Percentiles rank a stretch among this genome's conserved stretches.
phyloP scores from a whole-genome alignment of 1,139 yeast species.

The Saccharomycopsis hybrid region DNA sequence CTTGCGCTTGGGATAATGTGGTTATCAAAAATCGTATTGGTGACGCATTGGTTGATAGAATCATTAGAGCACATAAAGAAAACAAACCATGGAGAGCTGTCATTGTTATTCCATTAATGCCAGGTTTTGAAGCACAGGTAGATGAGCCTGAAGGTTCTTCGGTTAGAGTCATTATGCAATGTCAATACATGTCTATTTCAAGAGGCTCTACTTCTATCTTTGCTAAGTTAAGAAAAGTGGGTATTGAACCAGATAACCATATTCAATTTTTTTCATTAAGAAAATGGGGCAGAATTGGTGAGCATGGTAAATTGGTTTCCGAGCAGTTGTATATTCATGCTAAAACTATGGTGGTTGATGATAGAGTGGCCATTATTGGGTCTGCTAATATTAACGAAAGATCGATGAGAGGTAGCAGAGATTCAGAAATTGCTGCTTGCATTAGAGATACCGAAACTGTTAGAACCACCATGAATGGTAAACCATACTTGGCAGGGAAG shows the following conservation, averaged over 20 bases:
- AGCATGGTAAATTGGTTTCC: conserved; percentile 64
- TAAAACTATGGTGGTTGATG: conserved; percentile 89
- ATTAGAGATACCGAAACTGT: conserved; percentile 78
- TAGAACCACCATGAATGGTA: conserved; percentile 73
- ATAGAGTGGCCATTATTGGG: conserved; percentile 86
- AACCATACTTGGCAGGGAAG: conserved; percentile 71
- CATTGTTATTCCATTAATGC: conserved; percentile 90
- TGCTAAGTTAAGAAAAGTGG: conserved; percentile 69
- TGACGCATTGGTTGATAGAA: conserved; percentile 92
- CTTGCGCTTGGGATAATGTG: conserved; percentile 81
- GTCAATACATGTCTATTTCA: conserved; percentile 90
- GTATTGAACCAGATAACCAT: conserved; percentile 87
- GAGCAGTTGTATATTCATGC: conserved; percentile 95
- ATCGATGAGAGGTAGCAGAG: conserved; percentile 89
- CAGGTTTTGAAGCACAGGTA: conserved; percentile 93
- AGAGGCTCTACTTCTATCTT: conserved; percentile 88
- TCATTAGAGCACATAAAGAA: conserved; percentile 76
- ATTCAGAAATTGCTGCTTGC: conserved; percentile 88
- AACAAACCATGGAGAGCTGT: conserved; percentile 84
- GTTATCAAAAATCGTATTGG: conserved; percentile 87
- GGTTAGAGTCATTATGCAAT: conserved; percentile 92
- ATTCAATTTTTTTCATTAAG: conserved; percentile 88
- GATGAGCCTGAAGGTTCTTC: conserved; percentile 93
- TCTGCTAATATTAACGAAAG: conserved; percentile 96
- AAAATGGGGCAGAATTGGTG: conserved; percentile 93